Evolutionary conservation across 495 filamentous ascomycete species (phyloP), one percentile per base, ranked within the genome.

Genomic region (Trichoderma parareesei): DNA sequence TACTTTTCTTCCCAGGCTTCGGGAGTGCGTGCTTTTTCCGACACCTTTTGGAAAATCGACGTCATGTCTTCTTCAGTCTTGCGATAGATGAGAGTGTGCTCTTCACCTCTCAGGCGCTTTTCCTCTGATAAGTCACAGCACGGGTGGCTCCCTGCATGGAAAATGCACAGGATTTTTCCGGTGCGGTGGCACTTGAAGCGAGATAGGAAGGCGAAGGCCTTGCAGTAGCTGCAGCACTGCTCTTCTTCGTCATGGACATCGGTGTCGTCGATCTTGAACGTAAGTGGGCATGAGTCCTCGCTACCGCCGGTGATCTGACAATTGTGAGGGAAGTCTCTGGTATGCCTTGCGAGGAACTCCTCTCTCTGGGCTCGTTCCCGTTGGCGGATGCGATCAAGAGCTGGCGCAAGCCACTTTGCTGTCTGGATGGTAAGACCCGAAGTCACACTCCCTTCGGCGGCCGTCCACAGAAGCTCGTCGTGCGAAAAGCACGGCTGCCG

Each of bases 401-500:
- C 94, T 3, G 93, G 93, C 2, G 89, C 89, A 46, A 98, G 81
- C 84, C 94, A 98, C 75, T 93, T 96, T 2, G 94, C 92, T 18
- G 93, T 97, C 67, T 92, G 88, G 64, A 98, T 98, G 0, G 90
- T 89, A 43, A 88, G 81, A 67, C 94, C 90, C 46, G 88, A 82
- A 44, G 82, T 82, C 33, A 89, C 88, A 66, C 78, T 74, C 4
- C 82, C 82, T 61, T 85, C 82, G 1, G 81, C 81, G 9, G 92
- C 94, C 2, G 94, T 95, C 72, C 95, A 87, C 6, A 98, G 79
- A n/a, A 98, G 76, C 73, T 98, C 94, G 73, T 98, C 94, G 65
- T 98, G 94, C 3, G 94, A 97, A 73, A 98, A 98, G 73, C 93
- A 97, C 0, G 94, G 92, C 68, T 96, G 91, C 46, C 92, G 84